Conservation (phyloP, 176 grass and related monocot genomes). For the Puya raimondii region DNA sequence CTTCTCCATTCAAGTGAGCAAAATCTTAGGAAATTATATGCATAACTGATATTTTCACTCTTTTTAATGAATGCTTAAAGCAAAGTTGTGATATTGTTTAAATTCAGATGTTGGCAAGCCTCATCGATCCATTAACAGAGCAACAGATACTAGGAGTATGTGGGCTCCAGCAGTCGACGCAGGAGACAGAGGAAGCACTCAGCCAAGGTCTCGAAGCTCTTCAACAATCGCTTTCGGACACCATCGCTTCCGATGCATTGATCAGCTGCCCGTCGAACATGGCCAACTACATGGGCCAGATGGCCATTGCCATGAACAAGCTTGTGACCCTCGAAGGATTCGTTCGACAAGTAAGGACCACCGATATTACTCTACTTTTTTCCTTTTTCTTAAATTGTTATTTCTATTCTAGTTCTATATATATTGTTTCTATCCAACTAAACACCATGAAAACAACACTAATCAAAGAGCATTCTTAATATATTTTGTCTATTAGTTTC, state of each 20-base stretch:
- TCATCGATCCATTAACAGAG: conserved; percentile 75
- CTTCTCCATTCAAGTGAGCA: too few species aligned
- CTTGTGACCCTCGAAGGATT: conserved; percentile 73
- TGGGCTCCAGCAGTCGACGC: conserved; percentile 71
- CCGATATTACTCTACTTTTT: neutral
- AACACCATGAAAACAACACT: too few species aligned
- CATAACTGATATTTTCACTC: neutral
- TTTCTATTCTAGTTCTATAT: too few species aligned
- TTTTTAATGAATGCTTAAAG: too few species aligned
- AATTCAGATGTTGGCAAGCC: conserved; percentile 52
- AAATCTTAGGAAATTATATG: too few species aligned
- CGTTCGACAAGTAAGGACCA: conserved; percentile 51
- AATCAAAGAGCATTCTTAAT: too few species aligned
- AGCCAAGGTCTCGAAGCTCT: conserved; percentile 79
- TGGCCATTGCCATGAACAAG: conserved; percentile 76
- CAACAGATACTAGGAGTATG: conserved; percentile 77
- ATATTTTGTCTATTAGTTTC: too few species aligned
- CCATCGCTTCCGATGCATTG: conserved; percentile 63
- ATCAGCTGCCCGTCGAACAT: conserved; percentile 58
- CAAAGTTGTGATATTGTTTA: too few species aligned
- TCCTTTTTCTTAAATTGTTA: neutral
- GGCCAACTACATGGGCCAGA: conserved; percentile 87
- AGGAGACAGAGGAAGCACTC: conserved; percentile 80
- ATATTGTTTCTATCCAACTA: too few species aligned
- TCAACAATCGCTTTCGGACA: conserved; percentile 69